phyloP scores from a whole-genome alignment of 2,329 filamentous ascomycete species.

The Microcyclospora tardicrescens region DNA sequence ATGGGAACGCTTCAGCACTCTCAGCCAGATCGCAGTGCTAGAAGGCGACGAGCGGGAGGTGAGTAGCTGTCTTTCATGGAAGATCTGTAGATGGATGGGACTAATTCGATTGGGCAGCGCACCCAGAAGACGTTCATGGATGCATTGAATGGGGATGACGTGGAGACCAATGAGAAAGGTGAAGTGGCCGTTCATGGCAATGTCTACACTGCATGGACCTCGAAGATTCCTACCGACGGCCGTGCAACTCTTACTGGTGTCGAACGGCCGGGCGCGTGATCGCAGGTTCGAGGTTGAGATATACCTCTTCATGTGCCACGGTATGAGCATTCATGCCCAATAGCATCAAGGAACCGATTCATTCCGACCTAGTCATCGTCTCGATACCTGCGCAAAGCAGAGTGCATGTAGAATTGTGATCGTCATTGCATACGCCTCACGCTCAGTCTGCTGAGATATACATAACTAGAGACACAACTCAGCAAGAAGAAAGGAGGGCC shows the following conservation, averaged over 20 bases:
- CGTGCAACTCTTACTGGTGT: constrained; percentile 12
- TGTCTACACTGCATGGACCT: constrained; percentile 52
- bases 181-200: constrained; percentile 52
- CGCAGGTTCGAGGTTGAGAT: background rate
- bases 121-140: constrained; percentile 41
- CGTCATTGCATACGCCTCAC: background rate
- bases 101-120: constrained; percentile 25
- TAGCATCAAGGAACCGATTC: too few relatives aligned
- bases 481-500: background rate
- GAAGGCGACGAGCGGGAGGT: constrained; percentile 37
- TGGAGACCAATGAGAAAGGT: constrained; percentile 46
- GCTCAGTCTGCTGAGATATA: constrained; percentile 52
- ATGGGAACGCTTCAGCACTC: constrained; percentile 51
- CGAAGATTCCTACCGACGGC: constrained; percentile 26
- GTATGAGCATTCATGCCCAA: too few relatives aligned
- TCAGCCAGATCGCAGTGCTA: constrained; percentile 55
- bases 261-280: constrained; percentile 6
- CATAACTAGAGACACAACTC: constrained; percentile 42
- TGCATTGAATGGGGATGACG: constrained; percentile 40
- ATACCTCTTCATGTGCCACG: too few relatives aligned
- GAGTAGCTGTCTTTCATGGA: constrained; percentile 6
- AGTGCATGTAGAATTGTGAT: too few relatives aligned
- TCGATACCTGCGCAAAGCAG: too few relatives aligned
- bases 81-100: background rate
- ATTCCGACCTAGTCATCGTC: too few relatives aligned